Base-by-base conservation (phyloP, 1,284 basidiomycete genomes). In the Malassezia pachydermatis region DNA sequence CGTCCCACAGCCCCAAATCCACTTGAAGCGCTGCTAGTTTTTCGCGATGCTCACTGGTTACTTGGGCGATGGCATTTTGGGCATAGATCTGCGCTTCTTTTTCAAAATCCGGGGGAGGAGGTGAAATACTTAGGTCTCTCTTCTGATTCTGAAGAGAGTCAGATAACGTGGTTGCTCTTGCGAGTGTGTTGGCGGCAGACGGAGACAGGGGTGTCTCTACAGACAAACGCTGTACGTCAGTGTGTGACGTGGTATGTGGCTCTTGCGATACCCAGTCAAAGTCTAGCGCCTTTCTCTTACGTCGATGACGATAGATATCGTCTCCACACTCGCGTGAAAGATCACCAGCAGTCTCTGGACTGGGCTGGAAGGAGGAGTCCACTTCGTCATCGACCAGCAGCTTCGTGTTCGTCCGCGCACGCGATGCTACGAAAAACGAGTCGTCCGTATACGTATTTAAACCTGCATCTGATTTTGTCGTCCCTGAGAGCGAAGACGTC, bases 111-210 rank as follows among this genome's bases (percentile, higher is more conserved):
- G 41, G 41, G 4, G 53, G 53, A 2, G 53, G 53, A 22, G 53
- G 53, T n/a, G 53, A 50, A 11, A 55, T 8, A 37, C 47, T 50
- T 2, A 45, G 37, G 28, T 44, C 50, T 19, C 48, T 37, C 24
- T 22, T 27, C 2, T 27, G 34, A 9, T 25, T 16, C 22, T 9
- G 10, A 30, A 30, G 9, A 10, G 9, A n/a, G 29, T 30, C n/a
- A n/a, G 9, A 9, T 9, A 30, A 30, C n/a, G 29, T 30, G 10
- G 34, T 13, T 36, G 19, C 34, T 36, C 3, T 2, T 6, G n/a
- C n/a, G n/a, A n/a, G n/a, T n/a, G n/a, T n/a, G n/a, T n/a, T n/a
- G n/a, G n/a, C n/a, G n/a, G n/a, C n/a, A n/a, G n/a, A 36, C 5
- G 34, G 6, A 36, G 29, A 30, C n/a, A n/a, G n/a, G n/a, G n/a